phyloP scores from a whole-genome alignment of 192 early-diverging fungal genomes.

The Podila epigama region DNA sequence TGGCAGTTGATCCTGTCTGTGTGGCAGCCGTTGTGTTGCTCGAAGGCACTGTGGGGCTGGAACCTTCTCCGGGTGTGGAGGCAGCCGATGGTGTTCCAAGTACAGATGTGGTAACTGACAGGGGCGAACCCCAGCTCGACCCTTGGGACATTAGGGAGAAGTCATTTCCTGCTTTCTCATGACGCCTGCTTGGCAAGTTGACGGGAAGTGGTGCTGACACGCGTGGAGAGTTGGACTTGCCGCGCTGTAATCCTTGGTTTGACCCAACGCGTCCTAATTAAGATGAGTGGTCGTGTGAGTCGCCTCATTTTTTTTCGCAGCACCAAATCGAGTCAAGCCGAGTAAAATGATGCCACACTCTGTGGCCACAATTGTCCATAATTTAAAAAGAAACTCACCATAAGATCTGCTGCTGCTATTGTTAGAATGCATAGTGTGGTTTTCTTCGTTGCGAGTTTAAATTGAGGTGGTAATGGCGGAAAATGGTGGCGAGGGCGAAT shows the following conservation, averaged over 20 bases:
- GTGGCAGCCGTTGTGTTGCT: conserved; percentile 2
- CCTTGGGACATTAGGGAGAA: conserved; percentile 15
- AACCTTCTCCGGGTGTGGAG: conserved; percentile 12
- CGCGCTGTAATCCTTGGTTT: not conserved
- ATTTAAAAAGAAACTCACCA: too few species aligned
- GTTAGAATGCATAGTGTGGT: too few species aligned
- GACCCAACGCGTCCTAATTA: not conserved
- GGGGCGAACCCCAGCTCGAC: conserved; percentile 42
- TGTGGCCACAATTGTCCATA: too few species aligned
- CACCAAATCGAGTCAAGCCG: too few species aligned
- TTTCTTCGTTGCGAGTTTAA: too few species aligned
- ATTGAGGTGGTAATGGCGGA: too few species aligned
- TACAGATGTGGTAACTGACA: conserved; percentile 5
- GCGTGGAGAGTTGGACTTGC: not conserved
- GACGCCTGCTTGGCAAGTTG: conserved; percentile 39
- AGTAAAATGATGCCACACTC: too few species aligned
- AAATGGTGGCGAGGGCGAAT: too few species aligned
- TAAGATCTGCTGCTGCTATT: too few species aligned
- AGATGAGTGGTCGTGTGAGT: too few species aligned
- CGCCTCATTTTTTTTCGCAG: too few species aligned
- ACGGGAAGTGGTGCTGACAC: conserved; percentile 37
- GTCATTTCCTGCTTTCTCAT: conserved; percentile 25
- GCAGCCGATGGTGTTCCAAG: conserved; percentile 8
- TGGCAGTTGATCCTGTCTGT: conserved; percentile 5
- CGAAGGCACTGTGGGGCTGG: conserved; percentile 1